These are phyloP conservation scores for Volvox reticuliferus DNA, from an alignment of 139 green algal species.

Conservation along the genomic window DNA sequence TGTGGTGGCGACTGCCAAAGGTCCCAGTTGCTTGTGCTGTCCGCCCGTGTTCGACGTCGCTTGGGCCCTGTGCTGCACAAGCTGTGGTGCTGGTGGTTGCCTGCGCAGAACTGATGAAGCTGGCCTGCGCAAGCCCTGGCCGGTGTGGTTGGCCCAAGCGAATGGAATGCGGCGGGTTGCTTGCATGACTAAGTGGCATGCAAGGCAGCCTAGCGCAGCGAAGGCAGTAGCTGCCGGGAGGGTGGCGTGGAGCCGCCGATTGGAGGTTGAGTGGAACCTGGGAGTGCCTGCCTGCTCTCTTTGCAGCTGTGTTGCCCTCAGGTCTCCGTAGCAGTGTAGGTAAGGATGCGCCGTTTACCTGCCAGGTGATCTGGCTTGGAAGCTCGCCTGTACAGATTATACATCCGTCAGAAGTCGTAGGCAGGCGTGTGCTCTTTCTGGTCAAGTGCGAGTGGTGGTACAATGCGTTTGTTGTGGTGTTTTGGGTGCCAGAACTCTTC, in stretches of 20 bases:
- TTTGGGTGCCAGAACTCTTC: constrained; percentile 1
- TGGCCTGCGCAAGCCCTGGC: not conserved
- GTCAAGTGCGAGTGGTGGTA: constrained; percentile 30
- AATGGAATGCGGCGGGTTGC: not conserved
- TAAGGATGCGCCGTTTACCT: not conserved
- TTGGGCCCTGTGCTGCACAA: too few relatives aligned
- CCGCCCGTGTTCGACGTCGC: too few relatives aligned
- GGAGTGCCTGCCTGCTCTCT: too few relatives aligned
- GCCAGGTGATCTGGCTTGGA: not conserved
- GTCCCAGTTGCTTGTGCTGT: too few relatives aligned
- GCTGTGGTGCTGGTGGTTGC: too few relatives aligned
- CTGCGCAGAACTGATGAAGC: too few relatives aligned
- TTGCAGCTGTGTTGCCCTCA: not conserved
- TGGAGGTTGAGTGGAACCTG: too few relatives aligned
- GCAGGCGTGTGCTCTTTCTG: constrained; percentile 22
- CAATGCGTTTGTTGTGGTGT: not conserved
- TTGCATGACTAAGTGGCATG: not conserved
- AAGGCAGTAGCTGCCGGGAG: not conserved
- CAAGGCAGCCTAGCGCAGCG: not conserved
- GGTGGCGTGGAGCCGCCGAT: not conserved
- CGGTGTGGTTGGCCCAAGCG: not conserved
- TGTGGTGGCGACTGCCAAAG: too few relatives aligned
- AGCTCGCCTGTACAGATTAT: constrained; percentile 38
- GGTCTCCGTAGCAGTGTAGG: constrained; percentile 5
- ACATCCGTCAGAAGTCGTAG: constrained; percentile 1